Evolutionary conservation across 441 rosid genomes (phyloP), one percentile per base, ranked within the genome.

Genomic region (Jatropha multifida): DNA sequence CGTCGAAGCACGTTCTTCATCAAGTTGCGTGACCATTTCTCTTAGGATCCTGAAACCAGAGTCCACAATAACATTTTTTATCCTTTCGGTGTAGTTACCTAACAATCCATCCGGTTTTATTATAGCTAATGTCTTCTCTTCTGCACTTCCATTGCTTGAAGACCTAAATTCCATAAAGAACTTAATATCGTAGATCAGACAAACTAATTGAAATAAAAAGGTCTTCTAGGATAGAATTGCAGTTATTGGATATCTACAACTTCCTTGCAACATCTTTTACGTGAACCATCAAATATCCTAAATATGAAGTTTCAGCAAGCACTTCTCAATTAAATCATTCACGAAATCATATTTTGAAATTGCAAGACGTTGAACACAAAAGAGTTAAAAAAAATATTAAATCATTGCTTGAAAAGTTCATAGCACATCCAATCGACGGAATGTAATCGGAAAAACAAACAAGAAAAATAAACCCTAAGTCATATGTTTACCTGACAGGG

Each of bases 61-160:
- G 37, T 86, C 90, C 73, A 80, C 26, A 79, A 91, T 75, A 23
- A 81, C 70, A 70, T 68, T 75, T 81, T 87, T 91, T 69, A 94
- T 87, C 37, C 62, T 76, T 7, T 86, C 89, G 32, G 88, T 80
- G 77, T 87, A 85, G 78, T 91, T 89, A 71, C 98, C 89, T 3
- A 79, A 73, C 77, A 93, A 72, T 69, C 99, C 98, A 77, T 94
- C 99, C 20, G 97, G 97, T 81, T 94, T 93, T 79, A 94, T 83
- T 77, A 94, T 87, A 44, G 87, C 98, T 69, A 94, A 44, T 37
- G 96, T 94, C 74, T 80, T 88, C 80, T 88, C 94, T 77, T 74
- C 84, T 42, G 60, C 40, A 76, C 62, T 78, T 69, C 76, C 90
- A 64, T 77, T 48, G 51, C 86, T 77, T 37, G 82, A 81, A 81